Conservation (phyloP, 768 basidiomycete species). For the Hebeloma cylindrosporum region DNA sequence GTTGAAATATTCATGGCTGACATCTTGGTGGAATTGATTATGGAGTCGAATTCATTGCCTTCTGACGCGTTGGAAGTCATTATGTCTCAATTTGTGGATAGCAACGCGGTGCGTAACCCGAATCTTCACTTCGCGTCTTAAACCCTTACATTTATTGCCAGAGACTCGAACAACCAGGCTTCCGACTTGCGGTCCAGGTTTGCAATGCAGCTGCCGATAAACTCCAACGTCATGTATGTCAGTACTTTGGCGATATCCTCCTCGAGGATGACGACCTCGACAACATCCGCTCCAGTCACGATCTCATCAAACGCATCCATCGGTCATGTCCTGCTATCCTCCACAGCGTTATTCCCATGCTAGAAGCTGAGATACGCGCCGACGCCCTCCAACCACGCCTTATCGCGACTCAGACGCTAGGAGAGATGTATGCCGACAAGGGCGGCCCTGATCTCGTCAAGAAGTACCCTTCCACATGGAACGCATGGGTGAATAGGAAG, state of each 20-base stretch:
- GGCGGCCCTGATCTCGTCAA: slow-evolving; percentile 69
- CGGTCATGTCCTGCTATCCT: slow-evolving; percentile 78
- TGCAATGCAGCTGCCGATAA: slow-evolving; percentile 84
- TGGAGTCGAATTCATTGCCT: slow-evolving; percentile 81
- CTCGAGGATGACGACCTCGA: slow-evolving; percentile 62
- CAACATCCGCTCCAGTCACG: slow-evolving; percentile 76
- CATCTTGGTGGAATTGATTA: slow-evolving; percentile 85
- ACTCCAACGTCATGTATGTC: slow-evolving; percentile 84
- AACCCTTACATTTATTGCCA: slow-evolving; percentile 26
- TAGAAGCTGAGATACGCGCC: slow-evolving; percentile 86
- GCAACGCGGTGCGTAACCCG: slow-evolving; percentile 52
- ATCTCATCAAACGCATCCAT: slow-evolving; percentile 81
- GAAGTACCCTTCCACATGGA: slow-evolving; percentile 86
- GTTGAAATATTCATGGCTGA: slow-evolving; percentile 86
- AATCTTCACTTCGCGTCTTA: slow-evolving; percentile 1
- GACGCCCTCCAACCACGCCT: slow-evolving; percentile 69
- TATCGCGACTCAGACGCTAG: slow-evolving; percentile 84
- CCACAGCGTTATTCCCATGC: slow-evolving; percentile 87
- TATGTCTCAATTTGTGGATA: slow-evolving; percentile 84
- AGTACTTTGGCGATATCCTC: slow-evolving; percentile 92
- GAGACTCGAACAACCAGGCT: slow-evolving; percentile 73
- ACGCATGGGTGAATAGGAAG: slow-evolving; percentile 74
- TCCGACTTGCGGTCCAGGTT: slow-evolving; percentile 80
- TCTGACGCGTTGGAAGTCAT: slow-evolving; percentile 76
- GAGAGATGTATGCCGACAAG: slow-evolving; percentile 87